Evolutionary conservation across 768 basidiomycete genomes (phyloP).

Genomic region (Pleurotus eryngii): DNA sequence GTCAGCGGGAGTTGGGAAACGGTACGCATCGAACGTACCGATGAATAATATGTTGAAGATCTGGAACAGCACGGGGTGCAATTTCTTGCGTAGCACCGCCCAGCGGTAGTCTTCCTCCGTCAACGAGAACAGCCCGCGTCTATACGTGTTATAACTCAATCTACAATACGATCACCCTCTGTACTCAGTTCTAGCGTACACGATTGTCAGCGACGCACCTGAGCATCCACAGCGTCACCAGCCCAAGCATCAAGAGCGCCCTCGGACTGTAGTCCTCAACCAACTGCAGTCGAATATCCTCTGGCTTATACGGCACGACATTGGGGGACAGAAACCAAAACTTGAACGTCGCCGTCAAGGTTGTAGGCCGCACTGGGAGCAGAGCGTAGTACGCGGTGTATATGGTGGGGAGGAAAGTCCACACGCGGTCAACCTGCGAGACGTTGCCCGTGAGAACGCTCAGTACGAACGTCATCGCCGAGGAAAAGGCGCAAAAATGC

Average conservation of each 20-base stretch:
- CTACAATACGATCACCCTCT: constrained; percentile 24
- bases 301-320: constrained; percentile 57
- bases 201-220: constrained; percentile 30
- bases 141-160: constrained; percentile 77
- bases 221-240: constrained; percentile 68
- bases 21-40: no score
- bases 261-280: constrained; percentile 61
- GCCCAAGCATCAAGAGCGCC: constrained; percentile 68
- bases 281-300: constrained; percentile 33
- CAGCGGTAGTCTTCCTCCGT: constrained; percentile 93
- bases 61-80: constrained; percentile 43
- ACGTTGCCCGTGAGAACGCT: constrained; percentile 75
- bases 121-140: constrained; percentile 68
- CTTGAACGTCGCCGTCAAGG: no score
- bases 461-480: constrained; percentile 47
- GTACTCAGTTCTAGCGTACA: no score
- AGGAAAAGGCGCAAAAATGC: constrained; percentile 52
- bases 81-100: constrained; percentile 64
- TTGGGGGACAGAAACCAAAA: constrained; percentile 15
- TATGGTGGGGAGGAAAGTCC: constrained; percentile 76
- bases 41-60: constrained; percentile 61
- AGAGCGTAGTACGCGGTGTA: constrained; percentile 84
- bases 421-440: constrained; percentile 83
- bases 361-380: constrained; percentile 52
- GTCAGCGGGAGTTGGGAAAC: background rate